A percentile compares a stretch with the other conserved stretches of the same genome.
phyloP scores from a whole-genome alignment of 805 yeast species.

The Ogataea nitratoaversa region DNA sequence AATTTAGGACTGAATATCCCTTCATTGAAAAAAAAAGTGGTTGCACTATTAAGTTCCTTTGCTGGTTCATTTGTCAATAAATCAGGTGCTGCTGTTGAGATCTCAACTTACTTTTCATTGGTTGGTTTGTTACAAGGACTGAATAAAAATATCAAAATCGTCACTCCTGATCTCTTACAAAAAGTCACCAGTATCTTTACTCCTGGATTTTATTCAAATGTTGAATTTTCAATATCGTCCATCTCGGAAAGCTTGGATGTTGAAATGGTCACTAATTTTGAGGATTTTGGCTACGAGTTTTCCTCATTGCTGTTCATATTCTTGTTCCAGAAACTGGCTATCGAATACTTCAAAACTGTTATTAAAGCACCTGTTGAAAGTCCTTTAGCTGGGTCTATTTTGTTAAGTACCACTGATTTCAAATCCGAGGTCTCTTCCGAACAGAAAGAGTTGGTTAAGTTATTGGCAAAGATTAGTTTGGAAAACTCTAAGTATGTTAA shows the following conservation, averaged over 20 bases:
- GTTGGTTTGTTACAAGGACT: constrained; percentile 29
- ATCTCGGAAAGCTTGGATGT: constrained; percentile 18
- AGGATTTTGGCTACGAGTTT: constrained; percentile 29
- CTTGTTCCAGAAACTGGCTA: constrained; percentile 20
- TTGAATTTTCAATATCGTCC: constrained; percentile 18
- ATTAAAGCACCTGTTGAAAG: constrained; percentile 9
- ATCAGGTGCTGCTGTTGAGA: not conserved
- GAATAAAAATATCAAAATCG: constrained; percentile 21
- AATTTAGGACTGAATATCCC: constrained; percentile 22
- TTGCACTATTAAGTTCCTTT: constrained; percentile 2
- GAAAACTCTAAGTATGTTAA: constrained; percentile 20
- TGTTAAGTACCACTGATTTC: constrained; percentile 9
- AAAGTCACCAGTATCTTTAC: constrained; percentile 21
- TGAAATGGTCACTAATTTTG: constrained; percentile 24
- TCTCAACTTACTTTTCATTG: constrained; percentile 21
- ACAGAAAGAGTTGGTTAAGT: constrained; percentile 12
- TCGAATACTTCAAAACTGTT: constrained; percentile 20
- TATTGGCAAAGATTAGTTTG: constrained; percentile 15
- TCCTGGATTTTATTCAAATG: constrained; percentile 24
- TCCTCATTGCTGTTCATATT: constrained; percentile 28
- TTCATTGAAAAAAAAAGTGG: constrained; percentile 9
- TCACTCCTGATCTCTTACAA: constrained; percentile 16
- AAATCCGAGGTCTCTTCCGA: constrained; percentile 7
- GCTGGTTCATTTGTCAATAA: not conserved
- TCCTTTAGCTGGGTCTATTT: constrained; percentile 14